phyloP scores from a whole-genome alignment of 129 eudicot genomes.

The Artemisia argyi region DNA sequence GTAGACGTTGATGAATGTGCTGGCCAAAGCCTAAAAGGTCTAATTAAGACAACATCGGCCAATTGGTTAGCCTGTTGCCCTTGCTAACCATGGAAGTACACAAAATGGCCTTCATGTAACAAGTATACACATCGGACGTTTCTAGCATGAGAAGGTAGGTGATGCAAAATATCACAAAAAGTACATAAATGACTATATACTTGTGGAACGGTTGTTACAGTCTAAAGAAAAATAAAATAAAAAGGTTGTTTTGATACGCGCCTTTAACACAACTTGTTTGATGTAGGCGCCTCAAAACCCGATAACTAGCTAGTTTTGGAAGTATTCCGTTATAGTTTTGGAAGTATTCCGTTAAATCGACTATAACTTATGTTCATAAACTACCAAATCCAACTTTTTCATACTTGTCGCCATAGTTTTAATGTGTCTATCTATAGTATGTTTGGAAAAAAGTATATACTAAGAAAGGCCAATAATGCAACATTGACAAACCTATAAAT shows the following conservation, averaged over 20 bases:
- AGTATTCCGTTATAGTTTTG: slow-evolving; percentile 7
- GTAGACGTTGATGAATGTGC: too few species aligned
- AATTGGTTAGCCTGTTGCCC: too few species aligned
- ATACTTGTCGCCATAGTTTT: background rate
- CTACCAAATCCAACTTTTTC: slow-evolving; percentile 9
- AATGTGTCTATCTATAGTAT: too few species aligned
- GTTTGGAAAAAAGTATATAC: too few species aligned
- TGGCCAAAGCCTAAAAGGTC: too few species aligned
- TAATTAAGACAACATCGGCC: too few species aligned
- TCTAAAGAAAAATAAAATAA: background rate
- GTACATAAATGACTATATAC: background rate
- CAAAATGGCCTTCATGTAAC: too few species aligned
- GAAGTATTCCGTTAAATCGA: background rate
- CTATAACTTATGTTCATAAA: background rate
- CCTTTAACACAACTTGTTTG: slow-evolving; percentile 21
- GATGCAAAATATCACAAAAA: background rate
- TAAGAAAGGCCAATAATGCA: too few species aligned
- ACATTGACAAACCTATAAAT: too few species aligned
- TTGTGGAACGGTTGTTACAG: slow-evolving; percentile 2
- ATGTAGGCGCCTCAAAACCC: slow-evolving; percentile 15
- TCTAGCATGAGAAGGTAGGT: background rate
- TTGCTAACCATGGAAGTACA: too few species aligned
- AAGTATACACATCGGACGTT: background rate
- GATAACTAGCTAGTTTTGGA: background rate
- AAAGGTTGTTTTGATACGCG: background rate